phyloP scores from a whole-genome alignment of 345 rosid species.

The Salix exigua region DNA sequence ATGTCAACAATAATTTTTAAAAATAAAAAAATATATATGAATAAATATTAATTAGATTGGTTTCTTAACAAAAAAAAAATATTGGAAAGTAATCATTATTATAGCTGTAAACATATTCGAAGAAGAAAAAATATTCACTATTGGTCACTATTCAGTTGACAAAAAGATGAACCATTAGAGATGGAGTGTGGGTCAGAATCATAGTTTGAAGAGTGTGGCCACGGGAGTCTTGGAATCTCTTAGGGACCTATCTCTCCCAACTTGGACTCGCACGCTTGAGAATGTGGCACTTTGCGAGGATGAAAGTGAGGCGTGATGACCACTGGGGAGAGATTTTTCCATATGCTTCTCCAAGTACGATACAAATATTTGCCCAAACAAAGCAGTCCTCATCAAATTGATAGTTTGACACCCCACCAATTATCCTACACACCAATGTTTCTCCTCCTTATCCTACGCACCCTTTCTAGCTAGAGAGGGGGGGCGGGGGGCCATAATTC shows the following conservation, averaged over 20 bases:
- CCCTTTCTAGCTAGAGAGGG: constrained; percentile 4
- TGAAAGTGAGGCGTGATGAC: neutral
- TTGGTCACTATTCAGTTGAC: too few relatives aligned
- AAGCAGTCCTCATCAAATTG: constrained; percentile 9
- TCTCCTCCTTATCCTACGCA: constrained; percentile 41
- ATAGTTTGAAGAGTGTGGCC: neutral
- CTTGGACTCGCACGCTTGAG: neutral
- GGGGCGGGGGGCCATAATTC: constrained; percentile 8
- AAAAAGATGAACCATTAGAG: too few relatives aligned
- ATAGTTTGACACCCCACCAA: constrained; percentile 28
- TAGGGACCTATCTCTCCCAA: neutral
- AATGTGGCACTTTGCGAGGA: neutral
- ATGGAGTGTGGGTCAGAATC: neutral
- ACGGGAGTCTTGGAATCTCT: neutral
- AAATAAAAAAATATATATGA: too few relatives aligned
- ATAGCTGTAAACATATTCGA: too few relatives aligned
- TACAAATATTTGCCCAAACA: neutral
- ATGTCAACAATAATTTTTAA: too few relatives aligned
- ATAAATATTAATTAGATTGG: too few relatives aligned
- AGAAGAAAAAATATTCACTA: too few relatives aligned
- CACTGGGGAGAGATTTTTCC: neutral
- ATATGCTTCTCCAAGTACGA: neutral
- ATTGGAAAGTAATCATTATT: too few relatives aligned
- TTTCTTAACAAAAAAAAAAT: too few relatives aligned
- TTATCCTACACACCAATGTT: constrained; percentile 14